These are phyloP conservation scores for Sporisorium graminicola DNA, from an alignment of 1,284 basidiomycete species.

Conservation along the genomic window DNA sequence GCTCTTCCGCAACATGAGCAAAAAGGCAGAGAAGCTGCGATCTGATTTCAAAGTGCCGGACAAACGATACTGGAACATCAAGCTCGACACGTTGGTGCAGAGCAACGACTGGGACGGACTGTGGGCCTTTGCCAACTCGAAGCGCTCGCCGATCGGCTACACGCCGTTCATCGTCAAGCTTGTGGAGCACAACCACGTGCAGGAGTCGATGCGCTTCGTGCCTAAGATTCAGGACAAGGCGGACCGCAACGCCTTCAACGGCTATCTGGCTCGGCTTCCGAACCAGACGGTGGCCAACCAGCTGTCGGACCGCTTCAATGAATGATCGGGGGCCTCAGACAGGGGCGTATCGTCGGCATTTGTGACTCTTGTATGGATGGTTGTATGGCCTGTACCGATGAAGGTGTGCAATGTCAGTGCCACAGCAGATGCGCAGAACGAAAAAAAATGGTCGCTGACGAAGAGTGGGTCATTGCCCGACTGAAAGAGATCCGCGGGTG, in stretches of 20 bases:
- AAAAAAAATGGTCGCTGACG: background rate
- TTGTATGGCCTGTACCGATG: background rate
- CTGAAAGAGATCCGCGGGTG: constrained; percentile 21
- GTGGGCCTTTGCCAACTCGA: constrained; percentile 55
- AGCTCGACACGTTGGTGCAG: constrained; percentile 48
- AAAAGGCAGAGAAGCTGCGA: constrained; percentile 64
- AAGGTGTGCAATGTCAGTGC: background rate
- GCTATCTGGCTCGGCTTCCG: constrained; percentile 32
- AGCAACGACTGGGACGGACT: constrained; percentile 57
- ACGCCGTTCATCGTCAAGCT: constrained; percentile 59
- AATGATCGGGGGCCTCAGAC: background rate
- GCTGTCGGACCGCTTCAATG: constrained; percentile 41
- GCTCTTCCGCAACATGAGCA: constrained; percentile 54
- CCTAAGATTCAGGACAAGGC: constrained; percentile 55
- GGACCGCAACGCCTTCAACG: constrained; percentile 45
- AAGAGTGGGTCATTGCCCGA: constrained; percentile 21
- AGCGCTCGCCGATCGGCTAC: constrained; percentile 93
- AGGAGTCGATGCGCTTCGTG: constrained; percentile 59
- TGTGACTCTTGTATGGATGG: too few species aligned
- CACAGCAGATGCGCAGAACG: background rate
- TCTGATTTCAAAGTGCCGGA: constrained; percentile 66
- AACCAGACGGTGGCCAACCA: constrained; percentile 35
- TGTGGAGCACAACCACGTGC: constrained; percentile 54
- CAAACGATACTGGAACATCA: constrained; percentile 59
- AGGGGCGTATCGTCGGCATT: background rate